Conservation (phyloP, 2,329 filamentous ascomycete species). For the Cladorrhinum sp. region DNA sequence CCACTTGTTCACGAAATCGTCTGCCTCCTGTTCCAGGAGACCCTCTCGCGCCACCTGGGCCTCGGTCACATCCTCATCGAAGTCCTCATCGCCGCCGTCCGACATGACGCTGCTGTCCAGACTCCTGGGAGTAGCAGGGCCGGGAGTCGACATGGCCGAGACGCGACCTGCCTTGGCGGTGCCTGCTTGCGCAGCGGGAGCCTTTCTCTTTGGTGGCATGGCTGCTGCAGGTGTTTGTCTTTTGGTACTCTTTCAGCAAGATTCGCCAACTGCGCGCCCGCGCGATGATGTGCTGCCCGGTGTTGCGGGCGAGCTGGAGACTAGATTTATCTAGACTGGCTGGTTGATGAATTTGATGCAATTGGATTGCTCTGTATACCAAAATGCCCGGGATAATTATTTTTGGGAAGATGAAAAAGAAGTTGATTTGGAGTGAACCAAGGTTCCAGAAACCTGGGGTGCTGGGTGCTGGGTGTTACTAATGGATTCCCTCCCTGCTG, state of each 20-base stretch:
- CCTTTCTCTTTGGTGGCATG: constrained; percentile 74
- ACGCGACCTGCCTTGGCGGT: constrained; percentile 54
- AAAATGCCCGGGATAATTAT: neutral
- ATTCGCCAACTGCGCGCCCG: neutral
- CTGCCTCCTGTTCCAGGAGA: constrained; percentile 56
- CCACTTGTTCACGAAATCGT: constrained; percentile 50
- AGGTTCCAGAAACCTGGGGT: neutral
- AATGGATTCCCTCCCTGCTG: neutral
- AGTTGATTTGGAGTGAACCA: neutral
- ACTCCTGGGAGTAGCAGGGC: constrained; percentile 58
- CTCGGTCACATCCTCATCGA: constrained; percentile 48
- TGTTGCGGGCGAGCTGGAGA: neutral
- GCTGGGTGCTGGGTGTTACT: neutral
- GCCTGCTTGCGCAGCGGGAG: constrained; percentile 45
- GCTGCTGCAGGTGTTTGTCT: constrained; percentile 12
- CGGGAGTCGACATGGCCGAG: constrained; percentile 59
- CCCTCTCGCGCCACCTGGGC: constrained; percentile 50
- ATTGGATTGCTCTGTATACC: neutral
- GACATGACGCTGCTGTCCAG: constrained; percentile 42
- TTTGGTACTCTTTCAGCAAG: neutral
- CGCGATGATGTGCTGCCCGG: neutral
- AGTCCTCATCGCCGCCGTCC: constrained; percentile 41
- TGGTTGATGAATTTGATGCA: neutral
- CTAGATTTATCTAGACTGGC: neutral
- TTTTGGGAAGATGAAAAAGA: neutral